Conservation (phyloP, 2,329 filamentous ascomycete species). For the Alternaria dauci region DNA sequence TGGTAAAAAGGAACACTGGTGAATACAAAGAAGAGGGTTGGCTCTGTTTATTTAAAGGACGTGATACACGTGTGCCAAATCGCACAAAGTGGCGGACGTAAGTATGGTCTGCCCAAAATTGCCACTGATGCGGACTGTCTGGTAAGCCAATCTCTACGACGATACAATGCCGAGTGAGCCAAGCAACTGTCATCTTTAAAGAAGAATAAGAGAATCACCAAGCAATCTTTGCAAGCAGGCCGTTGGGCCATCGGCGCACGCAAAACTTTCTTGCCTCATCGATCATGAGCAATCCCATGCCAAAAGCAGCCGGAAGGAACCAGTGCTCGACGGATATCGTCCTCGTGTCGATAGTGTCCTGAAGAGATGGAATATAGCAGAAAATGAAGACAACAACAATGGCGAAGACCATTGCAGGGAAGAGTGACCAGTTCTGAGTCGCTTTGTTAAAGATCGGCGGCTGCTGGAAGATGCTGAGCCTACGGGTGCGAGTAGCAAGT, state of each 20-base stretch:
- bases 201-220: constrained; percentile 60
- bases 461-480: constrained; percentile 73
- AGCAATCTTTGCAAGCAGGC: constrained; percentile 66
- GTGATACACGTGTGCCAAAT: constrained; percentile 2
- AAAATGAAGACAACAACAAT: constrained; percentile 73
- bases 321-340: constrained; percentile 75
- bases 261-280: constrained; percentile 73
- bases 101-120: not conserved
- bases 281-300: constrained; percentile 67
- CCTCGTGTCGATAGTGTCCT: constrained; percentile 67
- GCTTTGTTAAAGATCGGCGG: constrained; percentile 69
- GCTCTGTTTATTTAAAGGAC: not conserved
- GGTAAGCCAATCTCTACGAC: constrained; percentile 3
- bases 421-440: constrained; percentile 74
- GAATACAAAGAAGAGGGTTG: constrained; percentile 27
- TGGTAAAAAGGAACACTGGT: constrained; percentile 29
- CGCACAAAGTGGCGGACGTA: constrained; percentile 2
- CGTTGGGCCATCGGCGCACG: constrained; percentile 67
- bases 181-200: not conserved
- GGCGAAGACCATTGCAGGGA: constrained; percentile 74
- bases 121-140: not conserved
- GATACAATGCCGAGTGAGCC: not conserved
- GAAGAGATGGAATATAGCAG: constrained; percentile 71
- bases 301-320: constrained; percentile 79
- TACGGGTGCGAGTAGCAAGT: constrained; percentile 69